Conservation (phyloP, 139 green algal genomes). For the Tetratostichococcus sp. region DNA sequence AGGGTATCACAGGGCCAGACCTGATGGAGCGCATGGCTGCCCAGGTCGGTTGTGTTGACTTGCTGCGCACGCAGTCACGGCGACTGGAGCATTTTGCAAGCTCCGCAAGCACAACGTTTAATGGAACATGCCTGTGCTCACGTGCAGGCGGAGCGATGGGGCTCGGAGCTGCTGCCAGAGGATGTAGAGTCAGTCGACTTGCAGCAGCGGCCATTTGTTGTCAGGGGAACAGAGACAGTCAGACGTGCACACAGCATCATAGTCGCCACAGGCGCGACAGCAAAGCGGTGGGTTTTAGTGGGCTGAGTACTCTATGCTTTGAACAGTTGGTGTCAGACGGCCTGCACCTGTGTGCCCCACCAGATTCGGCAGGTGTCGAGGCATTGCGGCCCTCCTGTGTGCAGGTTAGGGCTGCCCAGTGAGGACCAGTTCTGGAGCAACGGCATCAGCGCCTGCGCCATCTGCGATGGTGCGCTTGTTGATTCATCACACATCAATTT, state of each 20-base stretch:
- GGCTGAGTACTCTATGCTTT: too few relatives aligned
- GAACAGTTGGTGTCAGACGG: too few relatives aligned
- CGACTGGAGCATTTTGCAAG: too few relatives aligned
- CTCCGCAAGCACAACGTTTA: too few relatives aligned
- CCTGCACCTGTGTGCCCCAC: neutral
- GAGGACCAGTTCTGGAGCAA: constrained; percentile 89
- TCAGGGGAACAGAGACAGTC: constrained; percentile 65
- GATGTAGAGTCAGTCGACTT: constrained; percentile 92
- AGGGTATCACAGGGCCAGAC: constrained; percentile 94
- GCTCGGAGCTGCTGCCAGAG: constrained; percentile 82
- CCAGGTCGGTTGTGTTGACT: constrained; percentile 70
- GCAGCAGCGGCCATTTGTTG: constrained; percentile 63
- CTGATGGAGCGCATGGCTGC: constrained; percentile 95
- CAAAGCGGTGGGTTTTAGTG: constrained; percentile 52
- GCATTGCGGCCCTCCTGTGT: too few relatives aligned
- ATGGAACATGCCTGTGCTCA: neutral
- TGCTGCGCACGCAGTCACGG: neutral
- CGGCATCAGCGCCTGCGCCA: constrained; percentile 94
- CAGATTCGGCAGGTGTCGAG: too few relatives aligned
- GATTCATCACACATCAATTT: too few relatives aligned
- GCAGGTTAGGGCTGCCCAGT: constrained; percentile 70
- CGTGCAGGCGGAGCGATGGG: constrained; percentile 94
- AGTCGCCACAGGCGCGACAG: constrained; percentile 93
- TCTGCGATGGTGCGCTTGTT: constrained; percentile 82
- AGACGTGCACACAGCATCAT: constrained; percentile 78